phyloP scores from a whole-genome alignment of 805 yeast species.

The Ogataea thermomethanolica region DNA sequence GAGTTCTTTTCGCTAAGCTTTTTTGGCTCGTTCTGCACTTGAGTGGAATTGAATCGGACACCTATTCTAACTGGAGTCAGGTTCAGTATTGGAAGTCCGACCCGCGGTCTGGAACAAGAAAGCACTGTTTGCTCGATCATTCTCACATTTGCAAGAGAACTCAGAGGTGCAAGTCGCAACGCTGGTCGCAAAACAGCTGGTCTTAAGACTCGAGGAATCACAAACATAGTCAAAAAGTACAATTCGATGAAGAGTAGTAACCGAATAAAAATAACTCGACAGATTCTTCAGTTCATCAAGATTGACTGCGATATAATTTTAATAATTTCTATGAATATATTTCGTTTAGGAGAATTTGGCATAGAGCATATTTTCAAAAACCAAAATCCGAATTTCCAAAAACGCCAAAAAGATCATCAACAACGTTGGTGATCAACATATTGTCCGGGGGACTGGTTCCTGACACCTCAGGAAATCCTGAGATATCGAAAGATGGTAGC shows the following conservation, averaged over 20 bases:
- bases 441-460: slow-evolving; percentile 2
- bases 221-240: neutral
- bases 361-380: neutral
- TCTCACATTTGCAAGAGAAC: neutral
- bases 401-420: slow-evolving; percentile 19
- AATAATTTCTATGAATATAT: neutral
- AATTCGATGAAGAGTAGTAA: neutral
- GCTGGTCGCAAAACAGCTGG: neutral
- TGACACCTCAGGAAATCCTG: slow-evolving; percentile 10
- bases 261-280: too few relatives aligned
- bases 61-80: neutral
- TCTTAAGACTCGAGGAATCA: neutral
- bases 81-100: neutral
- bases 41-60: neutral
- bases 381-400: slow-evolving; percentile 14
- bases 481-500: slow-evolving; percentile 23
- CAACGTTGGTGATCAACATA: slow-evolving; percentile 2
- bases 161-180: neutral
- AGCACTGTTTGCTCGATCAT: neutral
- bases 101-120: neutral
- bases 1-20: neutral
- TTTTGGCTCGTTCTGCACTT: neutral
- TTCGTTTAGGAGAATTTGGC: neutral
- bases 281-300: neutral
- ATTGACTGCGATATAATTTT: neutral